A percentile compares a stretch with the other conserved stretches of the same genome.
phyloP scores from a whole-genome alignment of 495 filamentous ascomycete species.

The Penicillium mononematosum region DNA sequence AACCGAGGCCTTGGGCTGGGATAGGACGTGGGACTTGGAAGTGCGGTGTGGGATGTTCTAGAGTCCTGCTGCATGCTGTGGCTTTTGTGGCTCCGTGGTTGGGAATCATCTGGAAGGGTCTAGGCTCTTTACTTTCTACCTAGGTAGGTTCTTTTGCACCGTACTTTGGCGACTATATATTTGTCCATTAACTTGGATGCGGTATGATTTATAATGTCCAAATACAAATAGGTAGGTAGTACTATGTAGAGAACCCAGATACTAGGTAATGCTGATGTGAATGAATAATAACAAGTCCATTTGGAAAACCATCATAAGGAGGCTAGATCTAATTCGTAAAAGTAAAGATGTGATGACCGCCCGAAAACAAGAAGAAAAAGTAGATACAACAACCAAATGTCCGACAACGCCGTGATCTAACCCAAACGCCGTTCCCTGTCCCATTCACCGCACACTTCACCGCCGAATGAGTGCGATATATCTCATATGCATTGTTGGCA shows the following conservation, averaged over 20 bases:
- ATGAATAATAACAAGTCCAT: neutral
- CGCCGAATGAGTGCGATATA: neutral
- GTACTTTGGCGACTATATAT: neutral
- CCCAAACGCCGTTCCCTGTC: conserved; percentile 1
- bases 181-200: neutral
- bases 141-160: no score
- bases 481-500: neutral
- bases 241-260: neutral
- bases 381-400: neutral
- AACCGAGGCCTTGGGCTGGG: neutral
- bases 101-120: neutral
- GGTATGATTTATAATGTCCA: neutral
- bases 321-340: neutral
- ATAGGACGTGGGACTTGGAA: neutral
- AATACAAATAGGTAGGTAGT: neutral
- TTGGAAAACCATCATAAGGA: neutral
- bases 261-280: neutral
- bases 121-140: neutral
- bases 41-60: neutral
- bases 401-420: neutral
- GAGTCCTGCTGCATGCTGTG: neutral
- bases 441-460: neutral
- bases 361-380: neutral
- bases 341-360: neutral
- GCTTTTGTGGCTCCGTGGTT: neutral